Conservation (phyloP, 768 basidiomycete species). For the Albatrellus ellisii region DNA sequence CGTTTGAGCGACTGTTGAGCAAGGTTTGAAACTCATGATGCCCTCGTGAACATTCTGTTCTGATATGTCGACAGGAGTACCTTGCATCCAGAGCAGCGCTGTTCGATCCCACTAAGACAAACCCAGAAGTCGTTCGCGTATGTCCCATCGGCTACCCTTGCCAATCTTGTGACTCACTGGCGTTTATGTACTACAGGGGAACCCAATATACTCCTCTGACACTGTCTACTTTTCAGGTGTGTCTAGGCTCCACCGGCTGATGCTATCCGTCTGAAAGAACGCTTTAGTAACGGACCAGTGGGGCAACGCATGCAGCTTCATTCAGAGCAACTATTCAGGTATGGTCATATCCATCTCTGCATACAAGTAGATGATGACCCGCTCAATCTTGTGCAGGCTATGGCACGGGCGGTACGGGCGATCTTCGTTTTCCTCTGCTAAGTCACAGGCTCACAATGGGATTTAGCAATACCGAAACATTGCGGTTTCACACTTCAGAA, state of each 20-base stretch:
- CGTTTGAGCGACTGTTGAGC: slow-evolving; percentile 74
- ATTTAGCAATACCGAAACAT: slow-evolving; percentile 72
- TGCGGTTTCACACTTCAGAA: slow-evolving; percentile 98
- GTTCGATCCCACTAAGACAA: slow-evolving; percentile 57
- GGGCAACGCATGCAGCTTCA: slow-evolving; percentile 84
- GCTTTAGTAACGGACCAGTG: slow-evolving; percentile 65
- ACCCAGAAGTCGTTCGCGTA: slow-evolving; percentile 56
- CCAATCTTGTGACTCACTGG: neutral
- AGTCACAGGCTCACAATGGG: slow-evolving; percentile 2
- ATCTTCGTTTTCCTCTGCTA: neutral
- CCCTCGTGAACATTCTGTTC: neutral
- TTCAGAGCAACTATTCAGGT: slow-evolving; percentile 84
- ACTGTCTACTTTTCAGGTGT: slow-evolving; percentile 88
- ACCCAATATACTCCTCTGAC: slow-evolving; percentile 76
- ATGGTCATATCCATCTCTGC: slow-evolving; percentile 10
- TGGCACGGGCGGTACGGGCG: slow-evolving; percentile 61
- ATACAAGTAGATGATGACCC: neutral
- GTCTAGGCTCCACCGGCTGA: slow-evolving; percentile 2
- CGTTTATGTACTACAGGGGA: slow-evolving; percentile 34
- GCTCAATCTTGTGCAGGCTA: slow-evolving; percentile 40
- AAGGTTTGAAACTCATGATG: slow-evolving; percentile 35
- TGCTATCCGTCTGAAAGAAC: neutral
- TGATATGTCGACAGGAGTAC: slow-evolving; percentile 49
- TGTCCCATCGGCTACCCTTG: slow-evolving; percentile 12
- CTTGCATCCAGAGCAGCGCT: slow-evolving; percentile 66